These are phyloP conservation scores for Pseudoscleropodium purum DNA, from an alignment of 225 moss, liverwort and hornwort genomes.

Conservation along the genomic window DNA sequence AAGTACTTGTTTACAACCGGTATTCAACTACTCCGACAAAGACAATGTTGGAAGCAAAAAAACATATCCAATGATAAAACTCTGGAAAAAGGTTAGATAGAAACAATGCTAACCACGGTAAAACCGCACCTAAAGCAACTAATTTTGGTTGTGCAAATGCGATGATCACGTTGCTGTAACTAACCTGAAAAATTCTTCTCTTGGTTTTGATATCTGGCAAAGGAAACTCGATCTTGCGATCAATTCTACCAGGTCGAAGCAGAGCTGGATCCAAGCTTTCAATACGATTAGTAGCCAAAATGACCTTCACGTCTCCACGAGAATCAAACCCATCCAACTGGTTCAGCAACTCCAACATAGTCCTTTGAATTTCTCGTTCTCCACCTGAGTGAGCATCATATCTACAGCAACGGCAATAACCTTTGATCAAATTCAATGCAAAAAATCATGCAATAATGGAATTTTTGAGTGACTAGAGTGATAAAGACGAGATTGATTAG, in stretches of 20 bases:
- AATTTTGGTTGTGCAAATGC: background rate
- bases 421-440: background rate
- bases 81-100: background rate
- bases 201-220: conserved; percentile 87
- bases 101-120: background rate
- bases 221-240: conserved; percentile 99
- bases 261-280: conserved; percentile 96
- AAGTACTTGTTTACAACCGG: background rate
- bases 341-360: conserved; percentile 97
- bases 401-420: conserved; percentile 19
- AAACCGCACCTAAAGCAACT: background rate
- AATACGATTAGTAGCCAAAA: conserved; percentile 92
- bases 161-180: background rate
- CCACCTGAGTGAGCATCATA: conserved; percentile 99
- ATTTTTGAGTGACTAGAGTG: background rate
- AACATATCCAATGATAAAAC: background rate
- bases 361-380: conserved; percentile 96
- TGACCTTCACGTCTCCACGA: conserved; percentile 95
- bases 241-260: conserved; percentile 91
- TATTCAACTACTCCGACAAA: background rate
- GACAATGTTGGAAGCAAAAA: background rate
- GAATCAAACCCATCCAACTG: conserved; percentile 98
- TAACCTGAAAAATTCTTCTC: conserved; percentile 91
- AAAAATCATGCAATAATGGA: background rate
- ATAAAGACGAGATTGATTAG: background rate